Evolutionary conservation across 1,284 basidiomycete genomes (phyloP).

Genomic region (Cystobasidiaceae sp.): DNA sequence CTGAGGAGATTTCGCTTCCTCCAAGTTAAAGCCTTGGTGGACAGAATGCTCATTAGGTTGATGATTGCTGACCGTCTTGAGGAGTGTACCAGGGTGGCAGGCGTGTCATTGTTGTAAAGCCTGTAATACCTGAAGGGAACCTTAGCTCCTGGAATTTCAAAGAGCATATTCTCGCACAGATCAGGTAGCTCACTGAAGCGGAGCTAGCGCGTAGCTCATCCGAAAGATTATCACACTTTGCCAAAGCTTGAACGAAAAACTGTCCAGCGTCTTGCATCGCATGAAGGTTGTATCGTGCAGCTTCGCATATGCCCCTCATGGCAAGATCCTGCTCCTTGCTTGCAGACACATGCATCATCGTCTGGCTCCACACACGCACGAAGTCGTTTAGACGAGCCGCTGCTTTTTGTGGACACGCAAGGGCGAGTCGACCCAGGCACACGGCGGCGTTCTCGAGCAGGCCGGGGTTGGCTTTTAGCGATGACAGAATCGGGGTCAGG

Average conservation of each 20-base stretch:
- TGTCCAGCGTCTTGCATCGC: constrained; percentile 72
- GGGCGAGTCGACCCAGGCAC: constrained; percentile 89
- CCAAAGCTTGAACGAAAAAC: constrained; percentile 13
- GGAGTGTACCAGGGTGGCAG: too few relatives aligned
- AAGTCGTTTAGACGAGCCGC: constrained; percentile 86
- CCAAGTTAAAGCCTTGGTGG: too few relatives aligned
- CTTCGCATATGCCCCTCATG: constrained; percentile 91
- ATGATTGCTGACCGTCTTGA: too few relatives aligned
- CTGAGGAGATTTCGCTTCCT: too few relatives aligned
- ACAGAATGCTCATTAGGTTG: too few relatives aligned
- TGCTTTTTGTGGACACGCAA: constrained; percentile 82
- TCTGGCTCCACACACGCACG: constrained; percentile 75
- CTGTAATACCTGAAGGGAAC: too few relatives aligned
- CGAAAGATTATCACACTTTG: constrained; percentile 8
- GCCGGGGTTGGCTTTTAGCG: constrained; percentile 85
- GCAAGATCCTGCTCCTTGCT: constrained; percentile 99
- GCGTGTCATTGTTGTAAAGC: too few relatives aligned
- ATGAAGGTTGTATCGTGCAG: constrained; percentile 86
- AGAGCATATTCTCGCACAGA: too few relatives aligned
- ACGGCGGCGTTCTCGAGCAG: constrained; percentile 97
- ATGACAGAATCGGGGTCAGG: constrained; percentile 83
- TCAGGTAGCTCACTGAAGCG: constrained; percentile 1
- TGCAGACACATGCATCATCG: constrained; percentile 85
- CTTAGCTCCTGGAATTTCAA: too few relatives aligned
- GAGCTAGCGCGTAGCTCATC: constrained; percentile 4